Percentiles rank a stretch among this genome's conserved stretches.
Conservation (phyloP, 1,139 yeast genomes). For the Pneumocystis murina region DNA sequence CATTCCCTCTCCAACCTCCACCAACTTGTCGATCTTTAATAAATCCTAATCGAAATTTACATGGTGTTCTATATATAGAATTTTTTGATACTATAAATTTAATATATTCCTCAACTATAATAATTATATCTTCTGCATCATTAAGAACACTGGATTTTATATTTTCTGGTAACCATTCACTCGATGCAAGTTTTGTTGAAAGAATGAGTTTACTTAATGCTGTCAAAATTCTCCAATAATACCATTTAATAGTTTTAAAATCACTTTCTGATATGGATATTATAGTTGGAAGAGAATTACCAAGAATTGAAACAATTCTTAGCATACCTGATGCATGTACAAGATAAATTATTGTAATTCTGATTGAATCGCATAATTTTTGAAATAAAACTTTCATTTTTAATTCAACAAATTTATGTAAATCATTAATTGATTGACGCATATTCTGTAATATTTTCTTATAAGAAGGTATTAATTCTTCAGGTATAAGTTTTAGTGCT, state of each 20-base stretch:
- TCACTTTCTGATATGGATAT: background rate
- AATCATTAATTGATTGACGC: background rate
- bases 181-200: constrained; percentile 6
- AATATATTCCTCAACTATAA: constrained; percentile 6
- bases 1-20: constrained; percentile 14
- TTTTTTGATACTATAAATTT: background rate
- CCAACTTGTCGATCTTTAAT: constrained; percentile 8
- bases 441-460: background rate
- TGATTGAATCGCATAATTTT: background rate
- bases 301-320: background rate
- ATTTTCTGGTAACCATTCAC: constrained; percentile 6
- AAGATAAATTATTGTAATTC: background rate
- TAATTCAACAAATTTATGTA: background rate
- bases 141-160: constrained; percentile 2
- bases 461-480: background rate
- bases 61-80: background rate
- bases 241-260: background rate
- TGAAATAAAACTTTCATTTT: background rate
- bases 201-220: constrained; percentile 5
- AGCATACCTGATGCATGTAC: background rate
- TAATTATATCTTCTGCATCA: constrained; percentile 7
- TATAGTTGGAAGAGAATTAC: background rate
- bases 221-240: constrained; percentile 1
- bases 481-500: background rate
- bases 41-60: constrained; percentile 7